Base-by-base conservation (phyloP, 73 alveolate genomes). In the Blepharisma stoltei region DNA sequence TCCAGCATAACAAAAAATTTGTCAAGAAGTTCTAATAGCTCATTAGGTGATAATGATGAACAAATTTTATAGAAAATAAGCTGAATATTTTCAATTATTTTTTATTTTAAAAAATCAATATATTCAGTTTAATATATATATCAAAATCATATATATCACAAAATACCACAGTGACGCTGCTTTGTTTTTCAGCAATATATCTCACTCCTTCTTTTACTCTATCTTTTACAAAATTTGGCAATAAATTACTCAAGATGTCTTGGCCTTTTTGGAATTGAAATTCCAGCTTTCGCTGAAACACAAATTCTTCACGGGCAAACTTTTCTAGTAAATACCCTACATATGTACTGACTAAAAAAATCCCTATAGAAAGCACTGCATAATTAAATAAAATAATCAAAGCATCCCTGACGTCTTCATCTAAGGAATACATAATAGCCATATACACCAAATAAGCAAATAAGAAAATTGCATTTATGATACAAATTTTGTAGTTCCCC, bases 151-250 rank as follows among this genome's bases (percentile, higher is more conserved):
- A 53, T 14, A 88, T 84, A 48, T 88, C 95, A 55, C 88, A 80
- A 54, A 88, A 88, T 18, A 84, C 25, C 7, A 88, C 78, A 6
- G 95, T 60, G 41, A 84, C 95, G 1, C 69, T 86, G 25, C 85
- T 90, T 54, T 88, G 81, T 45, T 88, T 90, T 21, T 88, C 95
- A 48, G 91, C 84, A 48, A 88, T 80, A 55, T 71, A 84, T 54
- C 90, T 67, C 67, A 78, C 71, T 0, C 95, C 95, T 44, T 79
- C 37, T 47, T 85, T 70, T 14, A 88, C 76, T 53, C 89, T 71
- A 47, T 88, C 95, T 70, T 88, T 80, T 6, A 88, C 92, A 69
- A 88, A 81, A 5, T 84, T 81, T 9, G 95, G 95, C 45, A 88
- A 70, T 8, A 88, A 77, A 48, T 83, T 80, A 47, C 86, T 76